Percentiles rank a stretch among this genome's conserved stretches.
Conservation (phyloP, 495 filamentous ascomycete genomes). For the Penicillium canescens region DNA sequence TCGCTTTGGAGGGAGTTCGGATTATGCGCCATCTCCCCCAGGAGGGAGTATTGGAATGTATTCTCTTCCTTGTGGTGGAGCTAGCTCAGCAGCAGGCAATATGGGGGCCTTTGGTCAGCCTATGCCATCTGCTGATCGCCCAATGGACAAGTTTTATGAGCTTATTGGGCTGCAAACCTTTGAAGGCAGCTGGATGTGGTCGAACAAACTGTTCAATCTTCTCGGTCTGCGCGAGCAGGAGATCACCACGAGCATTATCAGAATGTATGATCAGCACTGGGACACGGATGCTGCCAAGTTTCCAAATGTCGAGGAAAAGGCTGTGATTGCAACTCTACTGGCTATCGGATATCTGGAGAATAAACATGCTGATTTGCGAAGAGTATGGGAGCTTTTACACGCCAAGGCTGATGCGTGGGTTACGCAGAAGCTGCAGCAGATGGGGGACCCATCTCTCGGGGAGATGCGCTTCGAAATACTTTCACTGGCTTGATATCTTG, state of each 20-base stretch:
- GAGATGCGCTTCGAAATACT: too few species aligned
- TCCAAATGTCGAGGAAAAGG: not conserved
- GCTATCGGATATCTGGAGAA: slow-evolving; percentile 50
- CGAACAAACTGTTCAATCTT: slow-evolving; percentile 2
- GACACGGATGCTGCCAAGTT: not conserved
- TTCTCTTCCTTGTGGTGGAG: too few species aligned
- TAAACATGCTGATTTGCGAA: slow-evolving; percentile 36
- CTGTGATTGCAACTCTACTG: slow-evolving; percentile 45
- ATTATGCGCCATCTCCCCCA: too few species aligned
- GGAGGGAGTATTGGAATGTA: too few species aligned
- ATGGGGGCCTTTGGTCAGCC: too few species aligned
- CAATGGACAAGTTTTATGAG: not conserved
- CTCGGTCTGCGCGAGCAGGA: not conserved
- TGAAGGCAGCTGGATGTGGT: slow-evolving; percentile 13
- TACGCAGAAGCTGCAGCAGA: not conserved
- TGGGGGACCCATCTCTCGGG: not conserved
- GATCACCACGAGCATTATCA: not conserved
- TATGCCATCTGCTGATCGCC: too few species aligned
- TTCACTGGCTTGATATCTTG: too few species aligned
- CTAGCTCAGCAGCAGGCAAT: too few species aligned
- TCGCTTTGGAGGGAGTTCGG: too few species aligned
- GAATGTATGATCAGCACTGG: not conserved
- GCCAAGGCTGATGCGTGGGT: slow-evolving; percentile 38
- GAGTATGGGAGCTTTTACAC: slow-evolving; percentile 55
- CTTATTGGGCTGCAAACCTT: slow-evolving; percentile 13